These are phyloP conservation scores for Saturnispora dispora DNA, from an alignment of 805 yeast species.

Conservation along the genomic window DNA sequence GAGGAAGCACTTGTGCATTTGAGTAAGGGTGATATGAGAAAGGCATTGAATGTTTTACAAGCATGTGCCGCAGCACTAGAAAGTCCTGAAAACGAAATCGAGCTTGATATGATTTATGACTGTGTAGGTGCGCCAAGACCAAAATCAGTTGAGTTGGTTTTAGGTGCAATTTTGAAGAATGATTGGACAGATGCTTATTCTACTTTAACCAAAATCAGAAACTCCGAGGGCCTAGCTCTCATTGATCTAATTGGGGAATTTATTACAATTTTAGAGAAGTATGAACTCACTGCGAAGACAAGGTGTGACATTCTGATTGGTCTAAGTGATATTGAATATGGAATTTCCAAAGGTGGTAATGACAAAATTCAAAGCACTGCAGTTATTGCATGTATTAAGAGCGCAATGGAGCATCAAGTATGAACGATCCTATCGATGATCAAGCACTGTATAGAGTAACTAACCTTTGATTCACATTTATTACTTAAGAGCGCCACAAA, in stretches of 20 bases:
- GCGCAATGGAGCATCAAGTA: slow-evolving; percentile 44
- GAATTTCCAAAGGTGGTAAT: slow-evolving; percentile 85
- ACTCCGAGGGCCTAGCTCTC: slow-evolving; percentile 75
- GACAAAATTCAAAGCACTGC: slow-evolving; percentile 88
- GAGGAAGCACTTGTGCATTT: slow-evolving; percentile 55
- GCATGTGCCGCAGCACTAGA: slow-evolving; percentile 80
- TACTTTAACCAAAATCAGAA: slow-evolving; percentile 58
- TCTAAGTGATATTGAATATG: slow-evolving; percentile 81
- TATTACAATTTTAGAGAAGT: slow-evolving; percentile 57
- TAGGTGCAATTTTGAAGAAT: slow-evolving; percentile 72
- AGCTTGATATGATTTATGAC: slow-evolving; percentile 73
- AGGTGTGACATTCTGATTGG: slow-evolving; percentile 59
- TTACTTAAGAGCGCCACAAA: not conserved
- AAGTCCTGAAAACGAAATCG: slow-evolving; percentile 40
- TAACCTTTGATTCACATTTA: not conserved
- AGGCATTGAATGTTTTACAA: slow-evolving; percentile 86
- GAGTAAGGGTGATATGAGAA: slow-evolving; percentile 94
- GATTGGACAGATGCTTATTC: slow-evolving; percentile 76
- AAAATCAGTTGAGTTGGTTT: slow-evolving; percentile 61
- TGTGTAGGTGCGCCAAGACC: slow-evolving; percentile 97
- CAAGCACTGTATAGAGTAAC: not conserved
- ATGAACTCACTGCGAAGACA: slow-evolving; percentile 54
- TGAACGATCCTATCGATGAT: not conserved
- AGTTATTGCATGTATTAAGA: slow-evolving; percentile 75
- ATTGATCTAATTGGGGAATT: slow-evolving; percentile 77